Base-by-base conservation (phyloP, 768 basidiomycete species). In the Pleurotus djamor region DNA sequence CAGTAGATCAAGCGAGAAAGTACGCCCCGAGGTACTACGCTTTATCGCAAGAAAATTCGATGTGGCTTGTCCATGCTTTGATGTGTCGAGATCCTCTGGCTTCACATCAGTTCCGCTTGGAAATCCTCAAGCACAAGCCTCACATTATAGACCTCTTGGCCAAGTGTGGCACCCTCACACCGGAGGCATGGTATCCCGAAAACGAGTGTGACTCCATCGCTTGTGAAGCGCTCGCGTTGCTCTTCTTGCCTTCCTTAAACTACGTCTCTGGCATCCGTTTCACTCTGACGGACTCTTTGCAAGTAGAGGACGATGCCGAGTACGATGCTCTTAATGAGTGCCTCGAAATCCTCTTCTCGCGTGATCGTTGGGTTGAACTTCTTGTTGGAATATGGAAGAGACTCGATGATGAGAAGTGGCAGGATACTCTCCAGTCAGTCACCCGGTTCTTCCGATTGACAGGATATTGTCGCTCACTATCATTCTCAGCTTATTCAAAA, bases 161-260 rank as follows among this genome's bases (percentile, higher is more conserved):
- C 59, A 60, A 66, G 21, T 66, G 65, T 48, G 72, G 70, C 5
- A 54, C 60, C n/a, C n/a, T 69, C 14, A 34, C 57, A 36, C 64
- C 70, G 35, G 63, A 64, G 5, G 35, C 65, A 5, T 72, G 66
- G 66, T 71, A 73, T 56, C 69, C 71, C 9, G 66, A 71, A 59
- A 64, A 61, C 4, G 48, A 64, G 14, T 60, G 64, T 4, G 63
- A 66, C 48, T 65, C 68, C 14, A 57, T 67, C 4, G 64, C 68
- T 10, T 64, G 60, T 38, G 71, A 73, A 57, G 49, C 60, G 2
- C 32, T 75, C 5, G 52, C 66, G 1, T 54, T 70, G 44, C 48
- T 74, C 33, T 63, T 73, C 35, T 60, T 62, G 16, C 64, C 64
- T 50, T 60, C 71, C 0, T 16, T 63, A 8, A 55, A 64, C 32